These are phyloP conservation scores for Geum urbanum DNA, from an alignment of 306 rosid genomes.

Conservation along the genomic window DNA sequence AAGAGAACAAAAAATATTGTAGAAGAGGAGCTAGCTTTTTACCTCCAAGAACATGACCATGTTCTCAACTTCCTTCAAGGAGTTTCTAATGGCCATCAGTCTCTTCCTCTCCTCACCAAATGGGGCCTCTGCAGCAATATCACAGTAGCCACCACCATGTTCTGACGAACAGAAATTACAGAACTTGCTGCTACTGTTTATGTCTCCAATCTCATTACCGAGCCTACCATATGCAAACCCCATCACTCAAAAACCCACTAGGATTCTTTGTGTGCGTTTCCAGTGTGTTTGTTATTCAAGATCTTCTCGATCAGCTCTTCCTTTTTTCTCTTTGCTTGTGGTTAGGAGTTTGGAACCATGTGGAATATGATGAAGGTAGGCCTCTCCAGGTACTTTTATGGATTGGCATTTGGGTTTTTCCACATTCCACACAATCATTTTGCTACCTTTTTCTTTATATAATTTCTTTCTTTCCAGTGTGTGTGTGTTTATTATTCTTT, in stretches of 20 bases:
- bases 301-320: constrained; percentile 13
- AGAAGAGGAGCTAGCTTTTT: neutral
- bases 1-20: neutral
- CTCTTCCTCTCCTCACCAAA: constrained; percentile 25
- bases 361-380: constrained; percentile 22
- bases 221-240: constrained; percentile 23
- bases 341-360: constrained; percentile 6
- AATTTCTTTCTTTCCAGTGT: neutral
- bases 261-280: neutral
- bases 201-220: constrained; percentile 11
- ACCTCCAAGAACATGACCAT: constrained; percentile 31
- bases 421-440: constrained; percentile 2
- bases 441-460: constrained; percentile 9
- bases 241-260: constrained; percentile 16
- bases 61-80: constrained; percentile 29
- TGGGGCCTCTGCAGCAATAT: constrained; percentile 22
- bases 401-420: constrained; percentile 4
- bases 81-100: constrained; percentile 29
- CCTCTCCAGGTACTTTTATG: neutral
- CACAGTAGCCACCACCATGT: constrained; percentile 22
- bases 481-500: constrained; percentile 20
- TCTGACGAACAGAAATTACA: constrained; percentile 30
- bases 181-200: constrained; percentile 17
- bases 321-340: constrained; percentile 22
- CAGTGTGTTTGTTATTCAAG: neutral